Evolutionary conservation across 2,329 filamentous ascomycete genomes (phyloP), one percentile per base, ranked within the genome.

Genomic region (Coniochaeta sp.): DNA sequence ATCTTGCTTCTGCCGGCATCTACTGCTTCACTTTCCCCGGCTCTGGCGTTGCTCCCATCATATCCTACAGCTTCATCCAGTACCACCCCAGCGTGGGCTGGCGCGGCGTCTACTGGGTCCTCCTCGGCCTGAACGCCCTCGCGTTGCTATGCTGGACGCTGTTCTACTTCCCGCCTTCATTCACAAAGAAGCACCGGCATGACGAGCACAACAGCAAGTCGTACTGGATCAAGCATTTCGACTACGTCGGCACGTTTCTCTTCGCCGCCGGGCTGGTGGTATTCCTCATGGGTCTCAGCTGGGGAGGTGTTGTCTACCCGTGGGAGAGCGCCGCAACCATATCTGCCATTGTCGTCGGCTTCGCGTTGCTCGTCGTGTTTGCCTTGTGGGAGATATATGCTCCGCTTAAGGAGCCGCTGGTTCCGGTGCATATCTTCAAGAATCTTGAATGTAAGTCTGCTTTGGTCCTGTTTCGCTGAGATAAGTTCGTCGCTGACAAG

Each of bases 201-300:
- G 58, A 61, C 26, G 32, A 22, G 30, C 26, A 58, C 28, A n/a
- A 24, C 5, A 59, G 44, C 14, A 59, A 58, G 36, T 40, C 52
- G 22, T 62, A 63, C 38, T 63, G 62, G 63, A 44, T 65, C 58
- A 59, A 57, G 38, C 28, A 65, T 34, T 62, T 83, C 59, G 81
- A 83, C 66, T 81, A 75, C 61, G 67, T 81, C 4, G 80, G 80
- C 50, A 73, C 79, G 2, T 71, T 76, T 30, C 67, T 82, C 28
- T 79, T 79, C 62, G 76, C 79, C 52, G 67, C 66, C n/a, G 79
- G 79, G 17, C 68, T 81, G 62, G 72, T 79, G 24, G 55, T 80
- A 0, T 79, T 82, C 65, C 66, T 81, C 61, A 73, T 79, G 24
- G 79, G 77, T 4, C 67, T 81, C 61, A 77, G 78, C 64, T 81